Percentiles rank a stretch among this genome's conserved stretches.
These are phyloP conservation scores for Penicillium psychrofluorescens DNA, from an alignment of 495 filamentous ascomycete species.

Conservation along the genomic window DNA sequence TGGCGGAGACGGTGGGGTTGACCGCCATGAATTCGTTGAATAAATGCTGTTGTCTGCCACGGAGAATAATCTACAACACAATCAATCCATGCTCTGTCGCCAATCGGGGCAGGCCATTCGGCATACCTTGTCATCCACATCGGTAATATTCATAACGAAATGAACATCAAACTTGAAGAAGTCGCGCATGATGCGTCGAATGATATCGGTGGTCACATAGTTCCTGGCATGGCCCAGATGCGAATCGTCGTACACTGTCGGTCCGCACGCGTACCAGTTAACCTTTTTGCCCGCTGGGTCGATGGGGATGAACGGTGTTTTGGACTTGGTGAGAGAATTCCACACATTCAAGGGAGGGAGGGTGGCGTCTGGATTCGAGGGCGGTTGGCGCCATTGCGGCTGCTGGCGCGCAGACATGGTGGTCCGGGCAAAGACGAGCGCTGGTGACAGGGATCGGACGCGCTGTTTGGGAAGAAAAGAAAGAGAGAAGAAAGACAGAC, in stretches of 20 bases:
- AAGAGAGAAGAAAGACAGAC: slow-evolving; percentile 13
- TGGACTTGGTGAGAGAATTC: slow-evolving; percentile 69
- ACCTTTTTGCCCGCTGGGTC: slow-evolving; percentile 60
- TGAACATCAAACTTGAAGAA: slow-evolving; percentile 82
- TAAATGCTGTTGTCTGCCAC: slow-evolving; percentile 70
- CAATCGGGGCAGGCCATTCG: no score
- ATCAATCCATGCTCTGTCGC: no score
- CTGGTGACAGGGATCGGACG: neutral
- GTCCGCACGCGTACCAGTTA: slow-evolving; percentile 86
- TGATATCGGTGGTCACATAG: slow-evolving; percentile 91
- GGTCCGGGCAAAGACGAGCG: slow-evolving; percentile 4
- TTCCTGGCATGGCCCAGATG: slow-evolving; percentile 90
- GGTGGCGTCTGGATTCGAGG: slow-evolving; percentile 18
- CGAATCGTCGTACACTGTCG: slow-evolving; percentile 87
- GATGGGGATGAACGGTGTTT: slow-evolving; percentile 70
- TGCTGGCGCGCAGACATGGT: slow-evolving; percentile 35
- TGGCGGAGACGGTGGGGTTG: slow-evolving; percentile 41
- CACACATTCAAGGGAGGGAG: slow-evolving; percentile 44
- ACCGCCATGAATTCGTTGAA: slow-evolving; percentile 46
- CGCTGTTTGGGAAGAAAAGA: slow-evolving; percentile 12
- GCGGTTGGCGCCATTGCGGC: slow-evolving; percentile 43
- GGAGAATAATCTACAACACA: slow-evolving; percentile 63
- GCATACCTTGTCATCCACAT: slow-evolving; percentile 81
- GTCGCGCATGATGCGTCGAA: slow-evolving; percentile 76
- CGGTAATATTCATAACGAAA: slow-evolving; percentile 96